Base-by-base conservation (phyloP, 495 filamentous ascomycete genomes). In the Aspergillus bertholletiae region DNA sequence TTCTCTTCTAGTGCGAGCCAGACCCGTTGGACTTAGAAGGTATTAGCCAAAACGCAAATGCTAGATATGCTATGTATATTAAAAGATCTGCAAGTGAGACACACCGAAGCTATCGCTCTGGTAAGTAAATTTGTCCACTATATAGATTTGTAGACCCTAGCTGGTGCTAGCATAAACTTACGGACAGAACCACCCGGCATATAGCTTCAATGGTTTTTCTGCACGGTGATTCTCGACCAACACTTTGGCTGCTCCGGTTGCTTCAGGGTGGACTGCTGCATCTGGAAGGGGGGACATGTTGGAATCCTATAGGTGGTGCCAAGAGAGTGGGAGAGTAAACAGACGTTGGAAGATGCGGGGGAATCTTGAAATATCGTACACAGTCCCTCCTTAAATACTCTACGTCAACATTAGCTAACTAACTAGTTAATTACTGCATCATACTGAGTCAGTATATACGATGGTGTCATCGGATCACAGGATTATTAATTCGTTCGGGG, bases 1-100 rank as follows among this genome's bases (percentile, higher is more conserved):
- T 90, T 89, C 68, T 90, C 86, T 60, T 80, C 80, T 32, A 90
- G 73, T 12, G 82, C 80, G 53, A 85, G 79, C 82, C 84, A 89
- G 20, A 79, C 75, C 12, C 85, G 78, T 66, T 89, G 85, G 5
- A 88, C 74, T 74, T 18, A 23, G 58, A 39, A 39, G 49, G 37
- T 21, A 27, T 52, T 51, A 28, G 13, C 46, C 30, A 32, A 2
- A 23, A 12, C 27, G 7, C 0, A 20, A 12, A 20, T n/a, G n/a
- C n/a, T 15, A 17, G 2, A 11, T 17, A 46, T 23, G 41, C 3
- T 6, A 30, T 6, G 37, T 11, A 39, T 17, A 7, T 34, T 2
- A 26, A 18, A n/a, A n/a, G n/a, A n/a, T n/a, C n/a, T n/a, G n/a
- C n/a, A n/a, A n/a, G n/a, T 40, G 4, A 21, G 17, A 43, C 62